Conservation (phyloP, 2,329 filamentous ascomycete genomes). For the Alternaria triticimaculans region DNA sequence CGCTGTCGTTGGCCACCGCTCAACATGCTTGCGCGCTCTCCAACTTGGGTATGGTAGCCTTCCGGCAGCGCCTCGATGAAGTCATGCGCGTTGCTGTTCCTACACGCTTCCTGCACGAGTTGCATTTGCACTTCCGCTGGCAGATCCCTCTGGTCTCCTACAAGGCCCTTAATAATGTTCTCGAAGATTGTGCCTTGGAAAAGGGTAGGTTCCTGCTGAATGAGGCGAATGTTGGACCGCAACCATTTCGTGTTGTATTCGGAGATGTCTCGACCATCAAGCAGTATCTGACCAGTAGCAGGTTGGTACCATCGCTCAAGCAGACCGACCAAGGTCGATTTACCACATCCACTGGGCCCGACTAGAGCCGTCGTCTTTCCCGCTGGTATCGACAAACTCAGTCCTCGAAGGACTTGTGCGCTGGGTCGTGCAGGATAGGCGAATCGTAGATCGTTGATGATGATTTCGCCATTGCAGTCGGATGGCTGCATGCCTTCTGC, state of each 20-base stretch:
- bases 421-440: conserved; percentile 87
- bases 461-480: conserved; percentile 57
- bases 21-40: background rate
- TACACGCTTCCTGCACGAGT: background rate
- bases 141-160: background rate
- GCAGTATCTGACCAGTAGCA: conserved; percentile 70
- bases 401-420: conserved; percentile 73
- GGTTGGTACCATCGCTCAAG: conserved; percentile 93
- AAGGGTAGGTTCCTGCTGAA: conserved; percentile 55
- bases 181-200: conserved; percentile 56
- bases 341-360: conserved; percentile 81
- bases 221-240: conserved; percentile 71
- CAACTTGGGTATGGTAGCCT: background rate
- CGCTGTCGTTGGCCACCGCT: conserved; percentile 91
- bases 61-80: background rate
- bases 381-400: conserved; percentile 56
- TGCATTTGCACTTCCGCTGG: background rate
- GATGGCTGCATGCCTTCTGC: conserved; percentile 10
- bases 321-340: conserved; percentile 89
- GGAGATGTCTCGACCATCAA: conserved; percentile 70
- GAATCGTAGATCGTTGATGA: conserved; percentile 81
- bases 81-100: background rate
- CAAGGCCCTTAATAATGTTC: conserved; percentile 57
- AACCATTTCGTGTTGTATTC: conserved; percentile 56
- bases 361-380: conserved; percentile 62